phyloP scores from a whole-genome alignment of 352 stramenopile genomes.

The Thalassiosira hispida region DNA sequence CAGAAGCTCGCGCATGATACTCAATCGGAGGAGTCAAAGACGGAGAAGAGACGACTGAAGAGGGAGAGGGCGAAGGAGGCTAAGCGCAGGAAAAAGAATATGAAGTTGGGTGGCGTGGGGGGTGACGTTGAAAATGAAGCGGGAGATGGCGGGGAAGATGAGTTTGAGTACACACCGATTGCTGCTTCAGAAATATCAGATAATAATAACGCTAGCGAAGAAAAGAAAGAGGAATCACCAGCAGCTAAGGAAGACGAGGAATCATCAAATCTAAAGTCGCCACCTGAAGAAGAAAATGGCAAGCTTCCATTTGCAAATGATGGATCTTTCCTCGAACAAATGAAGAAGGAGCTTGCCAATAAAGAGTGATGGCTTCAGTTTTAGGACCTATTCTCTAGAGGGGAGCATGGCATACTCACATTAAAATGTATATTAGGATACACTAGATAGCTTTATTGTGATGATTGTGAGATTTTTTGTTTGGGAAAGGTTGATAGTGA shows the following conservation, averaged over 20 bases:
- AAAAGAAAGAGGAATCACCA: neutral
- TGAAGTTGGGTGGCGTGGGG: slow-evolving; percentile 67
- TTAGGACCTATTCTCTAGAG: neutral
- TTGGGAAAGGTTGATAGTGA: no score
- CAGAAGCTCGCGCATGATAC: slow-evolving; percentile 41
- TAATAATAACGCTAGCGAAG: neutral
- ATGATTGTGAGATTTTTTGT: no score
- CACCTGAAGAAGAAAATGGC: slow-evolving; percentile 11
- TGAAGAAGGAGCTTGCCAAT: slow-evolving; percentile 56
- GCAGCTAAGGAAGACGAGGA: slow-evolving; percentile 9
- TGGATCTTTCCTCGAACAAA: slow-evolving; percentile 74
- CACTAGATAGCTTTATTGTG: no score
- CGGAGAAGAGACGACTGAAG: slow-evolving; percentile 76
- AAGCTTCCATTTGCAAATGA: slow-evolving; percentile 62
- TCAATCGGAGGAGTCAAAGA: slow-evolving; percentile 58
- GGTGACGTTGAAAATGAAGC: slow-evolving; percentile 5
- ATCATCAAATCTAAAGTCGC: slow-evolving; percentile 11
- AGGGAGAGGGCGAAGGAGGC: slow-evolving; percentile 80
- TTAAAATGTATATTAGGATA: no score
- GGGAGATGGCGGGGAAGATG: slow-evolving; percentile 52
- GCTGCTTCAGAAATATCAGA: slow-evolving; percentile 24
- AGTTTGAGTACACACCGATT: slow-evolving; percentile 76
- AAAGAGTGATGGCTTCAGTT: neutral
- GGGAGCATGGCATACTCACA: no score
- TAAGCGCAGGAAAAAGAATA: slow-evolving; percentile 79